Evolutionary conservation across 495 filamentous ascomycete species (phyloP).

Genomic region (Rhypophila decipiens): DNA sequence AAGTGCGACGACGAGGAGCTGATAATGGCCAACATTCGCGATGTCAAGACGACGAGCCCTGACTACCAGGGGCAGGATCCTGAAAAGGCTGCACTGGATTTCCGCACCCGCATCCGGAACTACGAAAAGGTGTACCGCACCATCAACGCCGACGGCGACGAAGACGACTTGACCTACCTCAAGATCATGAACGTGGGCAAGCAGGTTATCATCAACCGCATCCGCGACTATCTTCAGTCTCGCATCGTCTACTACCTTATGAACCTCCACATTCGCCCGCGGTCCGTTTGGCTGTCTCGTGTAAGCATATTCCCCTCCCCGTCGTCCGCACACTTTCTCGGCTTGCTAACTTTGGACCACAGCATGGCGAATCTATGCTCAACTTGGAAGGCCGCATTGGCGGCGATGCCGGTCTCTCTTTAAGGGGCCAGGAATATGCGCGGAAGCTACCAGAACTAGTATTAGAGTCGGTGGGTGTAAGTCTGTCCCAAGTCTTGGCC

Average conservation of each 20-base stretch:
- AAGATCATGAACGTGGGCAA: conserved; percentile 95
- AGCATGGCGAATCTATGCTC: conserved; percentile 92
- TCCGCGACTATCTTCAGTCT: conserved; percentile 92
- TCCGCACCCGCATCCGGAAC: conserved; percentile 87
- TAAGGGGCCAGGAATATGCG: conserved; percentile 83
- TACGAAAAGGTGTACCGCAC: conserved; percentile 96
- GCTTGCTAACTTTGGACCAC: conserved; percentile 14
- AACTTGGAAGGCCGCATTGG: conserved; percentile 87
- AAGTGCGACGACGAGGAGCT: conserved; percentile 91
- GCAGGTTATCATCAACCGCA: conserved; percentile 94
- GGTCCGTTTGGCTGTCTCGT: conserved; percentile 93
- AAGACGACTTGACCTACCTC: conserved; percentile 81
- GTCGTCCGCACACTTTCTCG: neutral
- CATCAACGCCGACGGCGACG: conserved; percentile 68
- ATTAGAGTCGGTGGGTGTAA: conserved; percentile 66
- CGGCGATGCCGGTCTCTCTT: conserved; percentile 80
- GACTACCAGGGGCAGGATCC: conserved; percentile 94
- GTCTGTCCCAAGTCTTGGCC: conserved; percentile 14
- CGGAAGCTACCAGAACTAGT: conserved; percentile 73
- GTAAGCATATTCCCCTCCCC: conserved; percentile 44
- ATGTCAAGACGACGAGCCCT: conserved; percentile 93
- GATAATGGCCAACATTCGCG: conserved; percentile 94
- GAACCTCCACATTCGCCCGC: conserved; percentile 96
- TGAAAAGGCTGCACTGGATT: conserved; percentile 81
- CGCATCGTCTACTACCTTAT: conserved; percentile 96